Evolutionary conservation across 2,329 filamentous ascomycete species (phyloP), one percentile per base, ranked within the genome.

Genomic region (Cytospora mali): DNA sequence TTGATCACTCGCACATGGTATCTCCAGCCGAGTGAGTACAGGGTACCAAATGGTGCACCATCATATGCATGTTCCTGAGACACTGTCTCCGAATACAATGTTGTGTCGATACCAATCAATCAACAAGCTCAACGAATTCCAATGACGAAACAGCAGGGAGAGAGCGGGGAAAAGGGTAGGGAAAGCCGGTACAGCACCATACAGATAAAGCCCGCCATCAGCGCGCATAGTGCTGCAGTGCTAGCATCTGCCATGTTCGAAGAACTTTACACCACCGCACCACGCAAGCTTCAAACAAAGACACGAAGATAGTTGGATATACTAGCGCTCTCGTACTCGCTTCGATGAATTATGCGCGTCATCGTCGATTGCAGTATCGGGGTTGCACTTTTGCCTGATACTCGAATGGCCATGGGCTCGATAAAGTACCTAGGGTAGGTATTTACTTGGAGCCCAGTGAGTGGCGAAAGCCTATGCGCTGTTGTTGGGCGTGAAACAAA

Each of bases 361-460:
- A 51, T 29, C 29, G 42, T 28, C 55, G 14, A 49, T 31, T 23
- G 27, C 18, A 31, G 25, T 55, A 9, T 52, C 52, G 11, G 42
- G 55, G 28, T 71, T 64, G 7, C 68, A 35, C 11, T 16, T 33
- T 18, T 55, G 35, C 35, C n/a, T 68, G 66, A 46, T 75, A 68
- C 5, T 72, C 73, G 42, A 69, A 58, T 1, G 72, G 71, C 49
- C 74, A 77, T 1, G 77, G 66, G 6, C 74, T 75, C 1, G n/a
- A n/a, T n/a, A n/a, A n/a, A n/a, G n/a, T n/a, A n/a, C n/a, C n/a
- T n/a, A n/a, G n/a, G n/a, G n/a, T n/a, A 78, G 71, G 35, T 76
- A 78, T 62, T 76, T 75, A 1, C 71, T 74, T n/a, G n/a, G n/a
- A n/a, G n/a, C n/a, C 76, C 75, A 78, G 66, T 78, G 75, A 1